Evolutionary conservation across 2,329 filamentous ascomycete genomes (phyloP).

Genomic region (Trichoderma hamatum): DNA sequence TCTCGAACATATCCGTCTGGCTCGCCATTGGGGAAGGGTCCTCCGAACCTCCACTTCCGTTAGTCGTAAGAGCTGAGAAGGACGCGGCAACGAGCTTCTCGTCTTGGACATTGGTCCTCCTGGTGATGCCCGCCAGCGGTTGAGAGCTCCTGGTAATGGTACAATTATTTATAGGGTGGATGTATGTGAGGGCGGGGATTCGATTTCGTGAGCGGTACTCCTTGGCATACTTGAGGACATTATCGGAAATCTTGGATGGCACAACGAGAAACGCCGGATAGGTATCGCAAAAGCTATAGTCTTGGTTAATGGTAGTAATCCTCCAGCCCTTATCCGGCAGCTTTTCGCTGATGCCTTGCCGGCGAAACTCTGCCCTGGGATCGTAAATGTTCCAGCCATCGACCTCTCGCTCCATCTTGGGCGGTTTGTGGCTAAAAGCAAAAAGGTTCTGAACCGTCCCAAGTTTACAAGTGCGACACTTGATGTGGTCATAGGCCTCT

Average conservation of each 20-base stretch:
- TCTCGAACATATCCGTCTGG: constrained; percentile 52
- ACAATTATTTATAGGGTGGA: constrained; percentile 96
- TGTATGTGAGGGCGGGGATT: constrained; percentile 87
- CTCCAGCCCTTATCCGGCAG: constrained; percentile 81
- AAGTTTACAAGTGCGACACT: constrained; percentile 76
- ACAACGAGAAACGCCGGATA: constrained; percentile 87
- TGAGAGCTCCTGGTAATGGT: constrained; percentile 95
- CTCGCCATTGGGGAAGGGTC: constrained; percentile 47
- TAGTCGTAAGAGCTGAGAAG: constrained; percentile 58
- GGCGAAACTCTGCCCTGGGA: constrained; percentile 78
- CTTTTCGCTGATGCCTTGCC: constrained; percentile 85
- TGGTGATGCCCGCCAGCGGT: constrained; percentile 80
- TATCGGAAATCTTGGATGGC: constrained; percentile 90
- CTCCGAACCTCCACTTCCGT: constrained; percentile 34
- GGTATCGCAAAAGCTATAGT: constrained; percentile 89
- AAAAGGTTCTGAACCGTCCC: constrained; percentile 86
- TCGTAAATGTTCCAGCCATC: constrained; percentile 88
- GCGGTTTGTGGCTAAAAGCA: constrained; percentile 82
- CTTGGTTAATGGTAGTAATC: constrained; percentile 83
- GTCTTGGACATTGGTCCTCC: constrained; percentile 92
- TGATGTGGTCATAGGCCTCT: constrained; percentile 87
- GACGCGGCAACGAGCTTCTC: constrained; percentile 92
- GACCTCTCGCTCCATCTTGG: constrained; percentile 70
- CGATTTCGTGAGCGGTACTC: constrained; percentile 85
- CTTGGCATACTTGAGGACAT: constrained; percentile 89